Base-by-base conservation (phyloP, 805 yeast genomes). In the Metschnikowia santaceciliae region DNA sequence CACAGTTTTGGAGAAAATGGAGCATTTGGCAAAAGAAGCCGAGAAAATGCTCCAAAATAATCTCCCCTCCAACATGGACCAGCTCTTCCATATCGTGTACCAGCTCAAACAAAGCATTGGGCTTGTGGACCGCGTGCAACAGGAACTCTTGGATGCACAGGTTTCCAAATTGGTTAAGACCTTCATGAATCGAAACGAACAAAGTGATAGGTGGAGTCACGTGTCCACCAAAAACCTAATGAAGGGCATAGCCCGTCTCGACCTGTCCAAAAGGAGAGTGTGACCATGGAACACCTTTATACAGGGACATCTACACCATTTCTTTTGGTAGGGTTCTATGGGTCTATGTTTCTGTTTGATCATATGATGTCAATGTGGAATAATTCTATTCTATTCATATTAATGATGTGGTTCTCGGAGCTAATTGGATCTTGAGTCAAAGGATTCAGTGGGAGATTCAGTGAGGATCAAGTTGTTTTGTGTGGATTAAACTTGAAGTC, bases 41-140 rank as follows among this genome's bases (percentile, higher is more conserved):
- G 47, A 44, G 33, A 11, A 23, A 5, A 13, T 35, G 40, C 17
- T 44, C 17, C 47, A 26, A 40, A 48, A 43, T 11, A 50, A 58
- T 26, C 51, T 71, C 23, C 70, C 65, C 46, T 34, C 58, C 1
- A 58, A 67, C 6, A 58, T 78, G 11, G 82, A 78, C 50, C 65
- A 64, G 49, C 60, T 78, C 42, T 69, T 65, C 54, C 61, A 65
- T 46, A 56, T 65, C 38, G 62, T 69, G 43, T 65, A 69, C 57
- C 62, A 61, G 49, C 48, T 73, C 47, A 53, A 55, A 26, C 62
- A 60, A 50, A 59, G 67, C 10, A 55, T 57, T 14, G 63, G 63
- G 20, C 47, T 70, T 17, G 62, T 63, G 6, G 62, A 53, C 19
- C 46, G 32, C 33, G 37, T 54, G 4, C 50, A 52, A 6, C 38